phyloP scores from a whole-genome alignment of 306 rosid species.

The Cucurbita ficifolia region DNA sequence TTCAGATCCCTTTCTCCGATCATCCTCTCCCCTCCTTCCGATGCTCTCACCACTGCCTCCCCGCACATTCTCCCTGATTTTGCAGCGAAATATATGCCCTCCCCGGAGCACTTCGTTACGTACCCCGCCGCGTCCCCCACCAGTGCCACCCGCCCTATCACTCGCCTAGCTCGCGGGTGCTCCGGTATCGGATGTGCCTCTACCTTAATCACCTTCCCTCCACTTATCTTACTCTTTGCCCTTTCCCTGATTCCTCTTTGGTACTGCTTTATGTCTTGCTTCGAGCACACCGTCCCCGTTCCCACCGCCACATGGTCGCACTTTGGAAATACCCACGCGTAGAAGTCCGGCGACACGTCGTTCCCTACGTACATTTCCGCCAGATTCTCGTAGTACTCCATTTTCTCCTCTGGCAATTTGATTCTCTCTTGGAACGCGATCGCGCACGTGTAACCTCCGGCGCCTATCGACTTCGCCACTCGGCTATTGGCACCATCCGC shows the following conservation, averaged over 20 bases:
- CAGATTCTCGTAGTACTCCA: constrained; percentile 53
- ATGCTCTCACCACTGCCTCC: constrained; percentile 48
- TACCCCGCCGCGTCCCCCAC: constrained; percentile 89
- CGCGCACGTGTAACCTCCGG: constrained; percentile 59
- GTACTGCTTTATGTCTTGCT: constrained; percentile 43
- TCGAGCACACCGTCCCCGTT: constrained; percentile 59
- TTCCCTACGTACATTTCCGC: constrained; percentile 77
- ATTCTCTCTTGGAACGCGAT: constrained; percentile 84
- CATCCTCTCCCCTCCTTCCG: constrained; percentile 56
- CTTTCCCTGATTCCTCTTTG: constrained; percentile 59
- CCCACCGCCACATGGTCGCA: constrained; percentile 98
- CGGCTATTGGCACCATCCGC: constrained; percentile 88
- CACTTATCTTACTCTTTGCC: constrained; percentile 36
- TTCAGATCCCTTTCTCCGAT: constrained; percentile 45
- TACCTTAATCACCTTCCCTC: constrained; percentile 60
- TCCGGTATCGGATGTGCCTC: constrained; percentile 94
- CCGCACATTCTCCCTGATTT: constrained; percentile 76
- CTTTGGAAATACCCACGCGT: constrained; percentile 89
- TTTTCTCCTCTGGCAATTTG: constrained; percentile 60
- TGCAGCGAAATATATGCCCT: constrained; percentile 77
- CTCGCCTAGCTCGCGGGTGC: constrained; percentile 58
- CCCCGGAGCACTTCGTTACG: constrained; percentile 77
- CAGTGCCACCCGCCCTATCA: constrained; percentile 65
- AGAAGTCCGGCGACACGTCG: constrained; percentile 91
- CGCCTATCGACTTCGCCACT: constrained; percentile 59